Percentiles rank a stretch among this genome's conserved stretches.
phyloP scores from a whole-genome alignment of 2,329 filamentous ascomycete genomes.

The Lasiodiplodia theobromae region DNA sequence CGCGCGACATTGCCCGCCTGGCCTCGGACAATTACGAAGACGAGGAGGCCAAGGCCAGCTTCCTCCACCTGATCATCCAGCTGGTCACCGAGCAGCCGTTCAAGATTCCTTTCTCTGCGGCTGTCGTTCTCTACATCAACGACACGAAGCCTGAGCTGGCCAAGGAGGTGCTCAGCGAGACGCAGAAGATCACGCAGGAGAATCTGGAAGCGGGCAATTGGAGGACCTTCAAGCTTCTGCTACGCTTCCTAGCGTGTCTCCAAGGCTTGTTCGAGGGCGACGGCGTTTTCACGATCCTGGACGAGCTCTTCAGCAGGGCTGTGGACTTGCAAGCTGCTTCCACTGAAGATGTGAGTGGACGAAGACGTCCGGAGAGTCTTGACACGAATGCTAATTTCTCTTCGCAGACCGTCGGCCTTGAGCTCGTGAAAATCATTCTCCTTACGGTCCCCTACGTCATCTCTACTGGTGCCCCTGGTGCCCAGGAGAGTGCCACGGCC shows the following conservation, averaged over 20 bases:
- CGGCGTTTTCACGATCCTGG: conserved; percentile 82
- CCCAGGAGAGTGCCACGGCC: conserved; percentile 75
- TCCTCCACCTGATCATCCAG: conserved; percentile 76
- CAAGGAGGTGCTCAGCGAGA: conserved; percentile 70
- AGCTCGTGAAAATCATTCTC: conserved; percentile 95
- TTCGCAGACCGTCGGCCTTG: conserved; percentile 67
- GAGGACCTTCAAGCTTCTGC: conserved; percentile 87
- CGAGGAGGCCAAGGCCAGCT: conserved; percentile 75
- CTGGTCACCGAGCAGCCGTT: conserved; percentile 91
- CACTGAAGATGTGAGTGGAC: conserved; percentile 80
- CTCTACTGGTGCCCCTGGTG: conserved; percentile 70
- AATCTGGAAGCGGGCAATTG: conserved; percentile 78
- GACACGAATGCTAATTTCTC: background rate
- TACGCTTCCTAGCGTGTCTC: conserved; percentile 88
- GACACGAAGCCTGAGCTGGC: conserved; percentile 77
- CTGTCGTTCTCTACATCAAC: conserved; percentile 81
- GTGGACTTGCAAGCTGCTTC: conserved; percentile 92
- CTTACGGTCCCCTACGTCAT: conserved; percentile 92
- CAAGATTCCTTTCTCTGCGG: conserved; percentile 95
- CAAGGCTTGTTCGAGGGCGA: conserved; percentile 82
- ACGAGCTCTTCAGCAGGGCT: conserved; percentile 90
- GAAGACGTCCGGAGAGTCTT: background rate
- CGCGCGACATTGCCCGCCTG: conserved; percentile 60
- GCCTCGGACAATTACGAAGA: conserved; percentile 80
- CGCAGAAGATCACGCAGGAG: conserved; percentile 68